Evolutionary conservation across 805 yeast genomes (phyloP), one percentile per base, ranked within the genome.

Genomic region (Maudiozyma bulderi): DNA sequence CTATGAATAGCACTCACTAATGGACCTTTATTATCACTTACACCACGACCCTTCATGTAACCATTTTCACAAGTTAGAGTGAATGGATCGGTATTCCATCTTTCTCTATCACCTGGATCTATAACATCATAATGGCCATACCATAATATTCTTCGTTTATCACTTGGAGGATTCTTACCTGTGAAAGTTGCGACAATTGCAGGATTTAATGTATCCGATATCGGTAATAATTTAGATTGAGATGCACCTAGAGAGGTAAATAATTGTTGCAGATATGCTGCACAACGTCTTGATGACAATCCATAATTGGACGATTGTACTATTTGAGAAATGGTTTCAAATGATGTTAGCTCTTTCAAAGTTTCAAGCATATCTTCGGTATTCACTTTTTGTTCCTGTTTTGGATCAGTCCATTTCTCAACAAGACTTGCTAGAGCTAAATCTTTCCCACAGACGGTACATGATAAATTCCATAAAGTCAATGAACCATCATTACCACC

Each of bases 41-140:
- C 93, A 50, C 99, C 99, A 61, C 99, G 76, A 1, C 91, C 98
- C 58, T 86, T 85, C 51, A 91, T 61, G 57, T 83, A 88, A 0
- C 98, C 98, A 62, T 91, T 84, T 51, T 76, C 74, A 3, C 95
- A 84, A 0, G 84, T 76, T 61, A 93, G 64, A 26, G 69, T 67
- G 62, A 84, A 93, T 0, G 98, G 98, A 53, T 84, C 82, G 0
- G 93, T 77, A 8, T 71, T 63, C 97, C 98, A 91, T 32, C 72
- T 72, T 6, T 72, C 73, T 26, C 71, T 68, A 46, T 74, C 74
- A 34, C 78, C 77, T 0, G 95, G 95, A 50, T 84, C 86, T 40
- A 91, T 88, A 30, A 91, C 96, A 67, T 91, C 99, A 62, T 93
- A 91, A 71, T 91, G 99, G 1, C 96, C 98, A 65, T 91, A 91